Conservation (phyloP, 1,284 basidiomycete genomes). For the Flammula alnicola region DNA sequence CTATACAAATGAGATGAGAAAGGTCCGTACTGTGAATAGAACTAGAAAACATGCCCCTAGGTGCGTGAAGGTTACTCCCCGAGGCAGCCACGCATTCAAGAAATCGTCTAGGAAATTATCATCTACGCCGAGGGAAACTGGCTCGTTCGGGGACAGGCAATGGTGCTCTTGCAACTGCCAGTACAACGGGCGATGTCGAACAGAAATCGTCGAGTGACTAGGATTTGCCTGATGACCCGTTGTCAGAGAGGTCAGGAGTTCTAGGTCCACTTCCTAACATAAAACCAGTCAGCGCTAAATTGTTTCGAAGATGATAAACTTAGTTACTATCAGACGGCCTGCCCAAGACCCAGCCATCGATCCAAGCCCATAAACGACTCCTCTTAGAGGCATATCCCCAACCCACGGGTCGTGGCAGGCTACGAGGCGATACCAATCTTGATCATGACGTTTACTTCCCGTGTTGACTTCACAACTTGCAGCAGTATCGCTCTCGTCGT, state of each 20-base stretch:
- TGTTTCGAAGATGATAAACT: not conserved
- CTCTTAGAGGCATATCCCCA: constrained; percentile 39
- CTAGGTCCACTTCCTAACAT: constrained; percentile 24
- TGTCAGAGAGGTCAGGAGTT: constrained; percentile 14
- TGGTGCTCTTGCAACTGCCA: constrained; percentile 50
- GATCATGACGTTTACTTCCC: constrained; percentile 38
- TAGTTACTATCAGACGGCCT: constrained; percentile 44
- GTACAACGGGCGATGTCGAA: constrained; percentile 42
- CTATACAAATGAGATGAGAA: constrained; percentile 34
- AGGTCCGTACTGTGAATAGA: constrained; percentile 8
- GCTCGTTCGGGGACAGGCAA: constrained; percentile 42
- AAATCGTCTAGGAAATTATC: constrained; percentile 43
- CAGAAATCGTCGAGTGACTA: constrained; percentile 18
- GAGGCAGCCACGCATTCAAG: constrained; percentile 51
- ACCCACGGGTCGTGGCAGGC: constrained; percentile 42
- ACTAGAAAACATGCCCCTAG: constrained; percentile 33
- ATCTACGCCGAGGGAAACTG: constrained; percentile 37
- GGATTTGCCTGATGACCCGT: constrained; percentile 19
- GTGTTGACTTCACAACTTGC: not conserved
- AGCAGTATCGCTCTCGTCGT: constrained; percentile 4
- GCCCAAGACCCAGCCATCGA: constrained; percentile 45
- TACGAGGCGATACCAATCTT: constrained; percentile 49
- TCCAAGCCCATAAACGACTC: constrained; percentile 46
- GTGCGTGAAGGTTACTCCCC: constrained; percentile 34
- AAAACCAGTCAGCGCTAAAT: not conserved